phyloP scores from a whole-genome alignment of 2,329 filamentous ascomycete species.

The Botrytis tulipae region DNA sequence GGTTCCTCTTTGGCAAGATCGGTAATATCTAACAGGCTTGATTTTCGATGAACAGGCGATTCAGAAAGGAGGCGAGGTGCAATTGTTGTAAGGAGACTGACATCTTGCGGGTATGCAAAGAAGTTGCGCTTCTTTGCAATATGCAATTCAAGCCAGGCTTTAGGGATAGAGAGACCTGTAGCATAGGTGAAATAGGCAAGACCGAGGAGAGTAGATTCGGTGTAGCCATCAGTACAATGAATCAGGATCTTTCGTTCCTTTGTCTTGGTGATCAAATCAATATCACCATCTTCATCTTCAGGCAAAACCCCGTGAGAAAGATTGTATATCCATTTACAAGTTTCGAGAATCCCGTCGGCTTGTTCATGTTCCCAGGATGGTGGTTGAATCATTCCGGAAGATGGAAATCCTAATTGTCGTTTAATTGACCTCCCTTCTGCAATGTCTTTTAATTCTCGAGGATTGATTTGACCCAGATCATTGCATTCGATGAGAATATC shows the following conservation, averaged over 20 bases:
- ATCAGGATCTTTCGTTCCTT: constrained; percentile 69
- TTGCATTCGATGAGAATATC: constrained; percentile 87
- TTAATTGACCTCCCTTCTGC: constrained; percentile 50
- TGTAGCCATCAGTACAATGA: constrained; percentile 94
- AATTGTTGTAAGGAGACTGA: constrained; percentile 74
- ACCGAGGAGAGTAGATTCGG: constrained; percentile 84
- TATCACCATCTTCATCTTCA: constrained; percentile 52
- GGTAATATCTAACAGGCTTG: constrained; percentile 53
- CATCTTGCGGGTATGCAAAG: constrained; percentile 92
- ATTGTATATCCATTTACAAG: constrained; percentile 86
- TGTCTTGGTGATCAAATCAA: constrained; percentile 46
- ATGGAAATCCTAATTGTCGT: constrained; percentile 68
- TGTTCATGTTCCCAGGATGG: constrained; percentile 81
- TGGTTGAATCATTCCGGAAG: constrained; percentile 87
- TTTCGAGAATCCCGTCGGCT: constrained; percentile 79
- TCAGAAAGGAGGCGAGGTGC: constrained; percentile 71
- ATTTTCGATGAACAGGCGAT: constrained; percentile 56
- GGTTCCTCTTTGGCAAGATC: constrained; percentile 60
- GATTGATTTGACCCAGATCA: constrained; percentile 76
- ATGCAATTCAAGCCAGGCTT: constrained; percentile 86
- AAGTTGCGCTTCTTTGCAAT: constrained; percentile 82
- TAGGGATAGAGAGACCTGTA: constrained; percentile 73
- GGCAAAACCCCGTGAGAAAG: constrained; percentile 42
- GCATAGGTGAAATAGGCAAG: constrained; percentile 94
- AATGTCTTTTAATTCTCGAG: constrained; percentile 62